phyloP scores from a whole-genome alignment of 148 eudicot species.

The Rhododendron ferrugineum region DNA sequence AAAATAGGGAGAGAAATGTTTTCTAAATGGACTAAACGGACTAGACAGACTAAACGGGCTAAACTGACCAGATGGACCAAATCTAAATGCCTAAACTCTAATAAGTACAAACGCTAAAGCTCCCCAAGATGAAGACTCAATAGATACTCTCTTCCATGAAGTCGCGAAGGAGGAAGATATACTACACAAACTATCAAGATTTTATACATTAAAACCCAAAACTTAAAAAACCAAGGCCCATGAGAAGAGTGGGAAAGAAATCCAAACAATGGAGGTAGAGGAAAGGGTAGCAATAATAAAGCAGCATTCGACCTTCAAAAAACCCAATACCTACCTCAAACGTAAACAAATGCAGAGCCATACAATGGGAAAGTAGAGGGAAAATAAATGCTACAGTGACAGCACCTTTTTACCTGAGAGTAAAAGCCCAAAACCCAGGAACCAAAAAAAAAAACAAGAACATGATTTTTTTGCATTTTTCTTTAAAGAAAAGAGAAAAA shows the following conservation, averaged over 20 bases:
- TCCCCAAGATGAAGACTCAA: not conserved
- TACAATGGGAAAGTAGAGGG: not conserved
- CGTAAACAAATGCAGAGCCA: not conserved
- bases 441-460: not conserved
- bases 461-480: too few relatives aligned
- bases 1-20: not conserved
- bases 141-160: not conserved
- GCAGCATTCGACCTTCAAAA: not conserved
- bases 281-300: not conserved
- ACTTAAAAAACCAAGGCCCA: not conserved
- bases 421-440: not conserved
- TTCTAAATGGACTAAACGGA: too few relatives aligned
- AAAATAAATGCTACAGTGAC: not conserved
- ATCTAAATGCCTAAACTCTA: not conserved
- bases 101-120: not conserved
- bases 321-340: not conserved
- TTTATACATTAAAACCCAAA: not conserved
- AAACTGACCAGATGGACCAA: too few relatives aligned
- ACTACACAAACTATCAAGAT: not conserved
- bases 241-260: not conserved
- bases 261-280: not conserved
- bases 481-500: not conserved
- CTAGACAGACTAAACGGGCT: too few relatives aligned
- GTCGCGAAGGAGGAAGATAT: not conserved
- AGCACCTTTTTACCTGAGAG: not conserved